Percentiles rank a stretch among this genome's conserved stretches.
Evolutionary conservation across 1,139 yeast species (phyloP).

Genomic region (Pichia sp.): DNA sequence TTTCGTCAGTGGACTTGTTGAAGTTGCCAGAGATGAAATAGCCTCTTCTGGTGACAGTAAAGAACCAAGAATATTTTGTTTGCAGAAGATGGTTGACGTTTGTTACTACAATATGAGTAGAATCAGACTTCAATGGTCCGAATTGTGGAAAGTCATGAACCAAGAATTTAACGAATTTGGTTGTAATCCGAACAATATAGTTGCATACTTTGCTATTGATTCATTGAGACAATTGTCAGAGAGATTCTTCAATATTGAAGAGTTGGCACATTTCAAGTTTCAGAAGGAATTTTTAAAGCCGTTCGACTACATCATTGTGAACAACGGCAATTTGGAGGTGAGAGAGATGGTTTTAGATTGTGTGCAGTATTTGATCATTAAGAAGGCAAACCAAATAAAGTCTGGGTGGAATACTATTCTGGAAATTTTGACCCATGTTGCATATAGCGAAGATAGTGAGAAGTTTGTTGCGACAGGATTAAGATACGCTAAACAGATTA

Average conservation of each 20-base stretch:
- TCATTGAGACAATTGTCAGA: slow-evolving; percentile 88
- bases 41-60: slow-evolving; percentile 78
- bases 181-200: slow-evolving; percentile 67
- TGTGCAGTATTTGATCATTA: slow-evolving; percentile 75
- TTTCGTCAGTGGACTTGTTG: slow-evolving; percentile 81
- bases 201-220: slow-evolving; percentile 88
- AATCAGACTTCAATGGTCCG: slow-evolving; percentile 95
- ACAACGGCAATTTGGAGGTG: slow-evolving; percentile 66
- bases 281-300: slow-evolving; percentile 93
- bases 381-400: slow-evolving; percentile 68
- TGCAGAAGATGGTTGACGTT: slow-evolving; percentile 94
- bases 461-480: slow-evolving; percentile 59
- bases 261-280: slow-evolving; percentile 89
- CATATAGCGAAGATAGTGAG: slow-evolving; percentile 47
- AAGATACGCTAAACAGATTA: slow-evolving; percentile 59
- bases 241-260: slow-evolving; percentile 90
- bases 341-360: slow-evolving; percentile 91
- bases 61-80: slow-evolving; percentile 85
- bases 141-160: slow-evolving; percentile 91
- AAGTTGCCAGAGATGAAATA: slow-evolving; percentile 86
- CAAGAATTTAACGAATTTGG: slow-evolving; percentile 84
- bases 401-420: slow-evolving; percentile 96
- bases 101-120: slow-evolving; percentile 97
- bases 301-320: slow-evolving; percentile 70
- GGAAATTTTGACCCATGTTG: slow-evolving; percentile 66